Conservation (phyloP, 192 early-diverging fungal species). For the Gryganskiella cystojenkinii region DNA sequence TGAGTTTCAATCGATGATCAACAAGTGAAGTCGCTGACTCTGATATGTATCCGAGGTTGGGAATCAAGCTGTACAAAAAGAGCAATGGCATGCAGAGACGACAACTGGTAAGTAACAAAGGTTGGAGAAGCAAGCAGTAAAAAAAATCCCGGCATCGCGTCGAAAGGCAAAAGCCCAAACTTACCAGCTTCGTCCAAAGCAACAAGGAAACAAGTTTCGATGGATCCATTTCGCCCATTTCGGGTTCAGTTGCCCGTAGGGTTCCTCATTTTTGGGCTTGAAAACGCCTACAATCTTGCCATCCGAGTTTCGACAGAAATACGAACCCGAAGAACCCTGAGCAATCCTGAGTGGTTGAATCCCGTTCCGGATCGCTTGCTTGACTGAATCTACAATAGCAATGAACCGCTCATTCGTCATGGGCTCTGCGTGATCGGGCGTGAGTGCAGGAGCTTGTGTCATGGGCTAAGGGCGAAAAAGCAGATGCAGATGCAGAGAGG, state of each 20-base stretch:
- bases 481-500: too few species aligned
- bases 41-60: conserved; percentile 89
- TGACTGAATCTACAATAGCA: conserved; percentile 61
- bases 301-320: conserved; percentile 84
- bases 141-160: background rate
- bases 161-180: too few species aligned
- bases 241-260: conserved; percentile 73
- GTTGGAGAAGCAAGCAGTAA: background rate
- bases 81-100: background rate
- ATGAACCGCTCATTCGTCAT: conserved; percentile 55
- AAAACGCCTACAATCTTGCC: conserved; percentile 89
- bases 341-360: conserved; percentile 65
- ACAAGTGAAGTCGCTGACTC: conserved; percentile 89
- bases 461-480: conserved; percentile 16
- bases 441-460: conserved; percentile 41
- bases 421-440: conserved; percentile 57
- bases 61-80: conserved; percentile 73
- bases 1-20: conserved; percentile 77
- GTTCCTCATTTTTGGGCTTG: conserved; percentile 86
- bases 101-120: background rate
- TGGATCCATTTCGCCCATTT: conserved; percentile 97
- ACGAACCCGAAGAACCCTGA: conserved; percentile 90
- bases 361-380: conserved; percentile 55
- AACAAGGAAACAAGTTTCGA: conserved; percentile 86
- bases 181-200: conserved; percentile 85